Conservation (phyloP, 768 basidiomycete species). For the Phlegmacium glaucopus region DNA sequence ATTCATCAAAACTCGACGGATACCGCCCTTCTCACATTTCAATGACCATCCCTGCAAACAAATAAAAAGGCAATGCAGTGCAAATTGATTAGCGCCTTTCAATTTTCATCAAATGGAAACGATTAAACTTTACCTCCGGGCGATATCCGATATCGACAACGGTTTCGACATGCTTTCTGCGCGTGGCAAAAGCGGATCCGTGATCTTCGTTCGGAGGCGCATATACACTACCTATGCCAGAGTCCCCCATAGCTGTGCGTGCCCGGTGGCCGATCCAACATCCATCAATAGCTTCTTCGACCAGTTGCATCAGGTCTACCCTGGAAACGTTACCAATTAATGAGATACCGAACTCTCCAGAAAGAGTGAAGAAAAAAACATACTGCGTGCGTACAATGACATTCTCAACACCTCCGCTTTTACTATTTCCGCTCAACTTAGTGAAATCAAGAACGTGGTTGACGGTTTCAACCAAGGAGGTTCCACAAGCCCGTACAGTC, state of each 20-base stretch:
- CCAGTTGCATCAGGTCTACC: slow-evolving; percentile 76
- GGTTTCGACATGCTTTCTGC: slow-evolving; percentile 66
- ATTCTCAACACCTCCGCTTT: slow-evolving; percentile 74
- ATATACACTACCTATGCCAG: slow-evolving; percentile 90
- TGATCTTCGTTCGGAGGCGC: slow-evolving; percentile 70
- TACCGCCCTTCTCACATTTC: slow-evolving; percentile 89
- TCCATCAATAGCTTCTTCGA: slow-evolving; percentile 89
- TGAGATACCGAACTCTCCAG: slow-evolving; percentile 2
- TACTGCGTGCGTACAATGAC: slow-evolving; percentile 67
- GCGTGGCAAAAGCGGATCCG: slow-evolving; percentile 36
- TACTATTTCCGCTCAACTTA: slow-evolving; percentile 84
- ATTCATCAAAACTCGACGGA: slow-evolving; percentile 91
- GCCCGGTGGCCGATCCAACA: slow-evolving; percentile 93
- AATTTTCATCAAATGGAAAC: background rate
- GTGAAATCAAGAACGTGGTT: slow-evolving; percentile 97
- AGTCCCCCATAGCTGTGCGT: slow-evolving; percentile 63
- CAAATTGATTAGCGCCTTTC: background rate
- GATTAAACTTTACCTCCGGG: slow-evolving; percentile 46
- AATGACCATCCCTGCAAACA: slow-evolving; percentile 72
- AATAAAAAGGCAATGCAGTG: background rate
- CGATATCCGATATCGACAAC: slow-evolving; percentile 82
- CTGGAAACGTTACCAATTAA: slow-evolving; percentile 23
- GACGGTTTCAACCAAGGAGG: slow-evolving; percentile 93
- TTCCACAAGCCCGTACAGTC: slow-evolving; percentile 93
- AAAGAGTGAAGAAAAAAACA: slow-evolving; percentile 19